Evolutionary conservation across 805 yeast species (phyloP).

Genomic region (Pichia exigua): DNA sequence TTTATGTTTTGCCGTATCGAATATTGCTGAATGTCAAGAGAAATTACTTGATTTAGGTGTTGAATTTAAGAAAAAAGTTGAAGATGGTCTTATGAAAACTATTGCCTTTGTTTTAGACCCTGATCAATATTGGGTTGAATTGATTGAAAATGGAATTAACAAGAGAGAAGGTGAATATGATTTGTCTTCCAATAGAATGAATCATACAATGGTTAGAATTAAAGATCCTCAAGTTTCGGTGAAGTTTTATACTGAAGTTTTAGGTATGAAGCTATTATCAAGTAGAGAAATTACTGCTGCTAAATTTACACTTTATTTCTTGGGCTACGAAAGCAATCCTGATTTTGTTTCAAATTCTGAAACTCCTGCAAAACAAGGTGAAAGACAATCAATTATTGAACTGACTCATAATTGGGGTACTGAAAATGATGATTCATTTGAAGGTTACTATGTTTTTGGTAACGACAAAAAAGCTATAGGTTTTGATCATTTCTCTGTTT

Average conservation of each 20-base stretch:
- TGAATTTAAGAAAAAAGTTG: constrained; percentile 68
- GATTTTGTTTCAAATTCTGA: constrained; percentile 37
- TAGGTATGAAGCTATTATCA: constrained; percentile 73
- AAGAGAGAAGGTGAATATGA: constrained; percentile 36
- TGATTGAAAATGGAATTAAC: constrained; percentile 50
- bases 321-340: constrained; percentile 56
- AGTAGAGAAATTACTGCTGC: constrained; percentile 55
- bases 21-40: constrained; percentile 56
- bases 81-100: constrained; percentile 87
- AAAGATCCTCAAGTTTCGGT: constrained; percentile 74
- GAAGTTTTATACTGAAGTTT: constrained; percentile 65
- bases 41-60: constrained; percentile 56
- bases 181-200: constrained; percentile 43
- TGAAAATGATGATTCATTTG: constrained; percentile 65
- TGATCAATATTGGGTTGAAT: constrained; percentile 94
- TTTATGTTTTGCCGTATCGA: constrained; percentile 79
- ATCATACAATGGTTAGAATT: constrained; percentile 90
- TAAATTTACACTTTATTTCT: constrained; percentile 76
- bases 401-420: constrained; percentile 96
- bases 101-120: constrained; percentile 96
- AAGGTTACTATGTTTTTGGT: constrained; percentile 77
- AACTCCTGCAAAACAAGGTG: constrained; percentile 27
- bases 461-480: constrained; percentile 54
- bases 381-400: constrained; percentile 69
- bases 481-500: constrained; percentile 77